phyloP scores from a whole-genome alignment of 1,139 yeast species.

The Blastobotrys proliferans region DNA sequence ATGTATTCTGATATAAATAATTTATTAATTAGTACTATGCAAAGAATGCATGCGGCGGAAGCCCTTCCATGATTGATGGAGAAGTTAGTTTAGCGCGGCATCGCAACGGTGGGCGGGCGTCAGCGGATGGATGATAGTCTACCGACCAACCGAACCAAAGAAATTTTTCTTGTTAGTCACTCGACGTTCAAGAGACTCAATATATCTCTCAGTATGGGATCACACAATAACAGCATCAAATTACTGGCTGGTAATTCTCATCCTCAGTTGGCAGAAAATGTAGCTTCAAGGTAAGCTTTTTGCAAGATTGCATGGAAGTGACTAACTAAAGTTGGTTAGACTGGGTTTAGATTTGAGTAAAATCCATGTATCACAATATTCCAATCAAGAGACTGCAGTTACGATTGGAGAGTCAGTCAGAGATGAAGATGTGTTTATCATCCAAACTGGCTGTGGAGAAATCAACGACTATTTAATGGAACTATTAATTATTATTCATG shows the following conservation, averaged over 20 bases:
- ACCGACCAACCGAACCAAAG: too few species aligned
- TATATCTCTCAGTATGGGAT: conserved; percentile 1
- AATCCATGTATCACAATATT: conserved; percentile 44
- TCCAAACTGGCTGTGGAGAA: conserved; percentile 85
- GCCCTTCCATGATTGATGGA: too few species aligned
- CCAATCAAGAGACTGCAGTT: conserved; percentile 76
- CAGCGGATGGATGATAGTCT: too few species aligned
- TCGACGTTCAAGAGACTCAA: too few species aligned
- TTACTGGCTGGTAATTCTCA: conserved; percentile 88
- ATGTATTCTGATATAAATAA: too few species aligned
- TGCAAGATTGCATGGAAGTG: not conserved
- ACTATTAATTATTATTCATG: conserved; percentile 83
- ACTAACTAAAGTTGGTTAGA: conserved; percentile 22
- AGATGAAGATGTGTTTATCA: conserved; percentile 85
- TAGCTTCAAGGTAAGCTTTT: conserved; percentile 46
- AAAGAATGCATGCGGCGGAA: too few species aligned
- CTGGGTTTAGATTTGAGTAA: conserved; percentile 40
- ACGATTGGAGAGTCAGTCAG: conserved; percentile 93
- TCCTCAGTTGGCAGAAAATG: conserved; percentile 76
- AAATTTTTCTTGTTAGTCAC: too few species aligned
- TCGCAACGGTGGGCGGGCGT: too few species aligned
- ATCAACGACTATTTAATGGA: conserved; percentile 89
- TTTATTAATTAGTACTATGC: too few species aligned
- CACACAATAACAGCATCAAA: conserved; percentile 56
- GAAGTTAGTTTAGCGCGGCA: too few species aligned